phyloP scores from a whole-genome alignment of 352 stramenopile genomes.

The Pythium phragmiticola region DNA sequence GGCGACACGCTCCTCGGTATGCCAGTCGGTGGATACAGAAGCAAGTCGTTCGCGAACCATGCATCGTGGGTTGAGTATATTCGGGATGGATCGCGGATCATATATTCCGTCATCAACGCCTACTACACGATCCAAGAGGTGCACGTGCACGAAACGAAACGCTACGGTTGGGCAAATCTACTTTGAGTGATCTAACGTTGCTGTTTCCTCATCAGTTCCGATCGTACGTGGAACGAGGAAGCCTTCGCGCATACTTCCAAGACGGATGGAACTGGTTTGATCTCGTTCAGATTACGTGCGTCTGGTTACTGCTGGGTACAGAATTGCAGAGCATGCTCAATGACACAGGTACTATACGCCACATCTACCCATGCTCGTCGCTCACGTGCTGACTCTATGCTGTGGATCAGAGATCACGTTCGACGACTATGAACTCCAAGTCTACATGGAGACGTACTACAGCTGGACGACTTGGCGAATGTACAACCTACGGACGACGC shows the following conservation, averaged over 20 bases:
- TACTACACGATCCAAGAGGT: conserved; percentile 74
- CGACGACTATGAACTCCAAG: conserved; percentile 52
- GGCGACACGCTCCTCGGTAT: conserved; percentile 71
- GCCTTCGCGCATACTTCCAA: conserved; percentile 54
- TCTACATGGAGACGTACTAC: conserved; percentile 67
- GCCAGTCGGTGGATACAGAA: conserved; percentile 68
- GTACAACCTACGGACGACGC: conserved; percentile 72
- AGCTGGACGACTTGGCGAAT: conserved; percentile 45
- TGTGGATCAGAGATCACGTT: conserved; percentile 1
- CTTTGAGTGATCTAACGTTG: not conserved
- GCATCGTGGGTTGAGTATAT: conserved; percentile 51
- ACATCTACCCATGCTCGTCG: not conserved
- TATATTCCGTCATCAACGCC: conserved; percentile 68
- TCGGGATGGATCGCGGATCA: conserved; percentile 46
- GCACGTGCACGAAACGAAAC: conserved; percentile 2
- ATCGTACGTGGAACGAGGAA: conserved; percentile 52
- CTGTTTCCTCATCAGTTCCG: conserved; percentile 26
- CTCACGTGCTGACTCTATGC: not conserved
- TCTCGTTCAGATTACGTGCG: conserved; percentile 63
- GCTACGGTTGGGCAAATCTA: not conserved
- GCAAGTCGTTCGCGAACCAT: conserved; percentile 45
- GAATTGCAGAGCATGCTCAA: conserved; percentile 47
- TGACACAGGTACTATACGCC: conserved; percentile 27
- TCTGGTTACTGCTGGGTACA: conserved; percentile 61
- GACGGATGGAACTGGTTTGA: conserved; percentile 84